Conservation (phyloP, 192 early-diverging fungal genomes). For the Backusella tuberculispora region DNA sequence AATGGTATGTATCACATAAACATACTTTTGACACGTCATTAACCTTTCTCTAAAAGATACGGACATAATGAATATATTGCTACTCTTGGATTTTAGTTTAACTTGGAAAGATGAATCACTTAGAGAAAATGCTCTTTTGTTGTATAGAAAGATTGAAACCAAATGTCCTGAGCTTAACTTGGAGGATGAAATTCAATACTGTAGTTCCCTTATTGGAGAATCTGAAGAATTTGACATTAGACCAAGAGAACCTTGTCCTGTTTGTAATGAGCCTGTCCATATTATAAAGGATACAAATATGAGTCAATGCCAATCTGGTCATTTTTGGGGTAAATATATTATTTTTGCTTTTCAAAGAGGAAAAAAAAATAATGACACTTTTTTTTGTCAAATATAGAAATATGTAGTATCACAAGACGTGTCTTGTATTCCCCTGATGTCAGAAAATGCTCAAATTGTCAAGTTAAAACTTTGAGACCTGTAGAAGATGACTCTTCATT, state of each 20-base stretch:
- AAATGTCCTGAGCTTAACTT: neutral
- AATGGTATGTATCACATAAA: neutral
- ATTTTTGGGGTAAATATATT: slow-evolving; percentile 25
- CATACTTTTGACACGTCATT: neutral
- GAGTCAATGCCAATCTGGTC: slow-evolving; percentile 16
- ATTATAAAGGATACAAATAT: slow-evolving; percentile 9
- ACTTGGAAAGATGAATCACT: neutral
- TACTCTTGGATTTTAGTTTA: slow-evolving; percentile 2
- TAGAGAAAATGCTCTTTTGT: neutral
- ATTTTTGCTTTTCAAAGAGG: neutral
- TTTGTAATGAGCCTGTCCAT: neutral
- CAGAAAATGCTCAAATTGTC: slow-evolving; percentile 21
- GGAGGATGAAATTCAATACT: neutral
- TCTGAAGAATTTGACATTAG: neutral
- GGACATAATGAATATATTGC: neutral
- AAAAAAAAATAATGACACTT: neutral
- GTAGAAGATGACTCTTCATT: slow-evolving; percentile 9
- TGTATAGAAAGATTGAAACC: slow-evolving; percentile 1
- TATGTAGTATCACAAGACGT: slow-evolving; percentile 22
- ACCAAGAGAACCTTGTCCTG: slow-evolving; percentile 3
- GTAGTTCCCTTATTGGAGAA: neutral
- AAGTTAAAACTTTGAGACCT: slow-evolving; percentile 19
- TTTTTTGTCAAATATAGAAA: slow-evolving; percentile 9
- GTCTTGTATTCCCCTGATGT: slow-evolving; percentile 13
- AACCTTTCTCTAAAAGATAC: neutral